A percentile compares a stretch with the other conserved stretches of the same genome.
Conservation (phyloP, 768 basidiomycete species). For the Crepidotus variabilis region DNA sequence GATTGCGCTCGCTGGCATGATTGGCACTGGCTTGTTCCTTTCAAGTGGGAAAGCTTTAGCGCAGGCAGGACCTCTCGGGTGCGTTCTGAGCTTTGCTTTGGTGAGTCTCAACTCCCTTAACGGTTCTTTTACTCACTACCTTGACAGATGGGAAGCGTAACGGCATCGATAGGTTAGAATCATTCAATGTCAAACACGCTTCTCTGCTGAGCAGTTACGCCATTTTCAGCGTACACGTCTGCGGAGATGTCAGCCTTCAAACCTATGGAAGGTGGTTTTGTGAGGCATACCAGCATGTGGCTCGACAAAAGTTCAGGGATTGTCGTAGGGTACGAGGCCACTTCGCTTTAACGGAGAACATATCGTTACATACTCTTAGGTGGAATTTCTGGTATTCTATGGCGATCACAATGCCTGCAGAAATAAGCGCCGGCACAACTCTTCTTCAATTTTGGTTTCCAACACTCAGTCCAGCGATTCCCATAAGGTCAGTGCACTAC, state of each 20-base stretch:
- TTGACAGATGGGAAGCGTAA: slow-evolving; percentile 27
- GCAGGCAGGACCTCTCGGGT: slow-evolving; percentile 51
- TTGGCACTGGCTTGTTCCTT: slow-evolving; percentile 56
- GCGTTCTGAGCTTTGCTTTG: slow-evolving; percentile 41
- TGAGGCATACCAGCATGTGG: slow-evolving; percentile 47
- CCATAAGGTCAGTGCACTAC: slow-evolving; percentile 19
- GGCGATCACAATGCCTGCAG: slow-evolving; percentile 41
- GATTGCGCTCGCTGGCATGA: slow-evolving; percentile 32
- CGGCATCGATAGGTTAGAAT: slow-evolving; percentile 24
- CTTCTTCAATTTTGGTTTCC: slow-evolving; percentile 37
- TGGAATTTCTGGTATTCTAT: slow-evolving; percentile 43
- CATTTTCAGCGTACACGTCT: slow-evolving; percentile 23
- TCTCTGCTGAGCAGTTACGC: neutral
- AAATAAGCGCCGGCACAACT: slow-evolving; percentile 49
- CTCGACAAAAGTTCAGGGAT: slow-evolving; percentile 37
- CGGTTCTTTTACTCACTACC: neutral
- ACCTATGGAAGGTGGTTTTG: slow-evolving; percentile 55
- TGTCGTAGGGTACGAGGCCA: slow-evolving; percentile 19
- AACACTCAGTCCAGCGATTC: slow-evolving; percentile 16
- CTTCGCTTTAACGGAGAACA: neutral
- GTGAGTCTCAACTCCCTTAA: slow-evolving; percentile 17
- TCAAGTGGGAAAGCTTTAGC: slow-evolving; percentile 46
- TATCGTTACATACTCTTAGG: slow-evolving; percentile 8
- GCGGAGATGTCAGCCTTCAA: slow-evolving; percentile 58
- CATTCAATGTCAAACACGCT: neutral